Base-by-base conservation (phyloP, 73 alveolate genomes). In the Paramecium bursaria region DNA sequence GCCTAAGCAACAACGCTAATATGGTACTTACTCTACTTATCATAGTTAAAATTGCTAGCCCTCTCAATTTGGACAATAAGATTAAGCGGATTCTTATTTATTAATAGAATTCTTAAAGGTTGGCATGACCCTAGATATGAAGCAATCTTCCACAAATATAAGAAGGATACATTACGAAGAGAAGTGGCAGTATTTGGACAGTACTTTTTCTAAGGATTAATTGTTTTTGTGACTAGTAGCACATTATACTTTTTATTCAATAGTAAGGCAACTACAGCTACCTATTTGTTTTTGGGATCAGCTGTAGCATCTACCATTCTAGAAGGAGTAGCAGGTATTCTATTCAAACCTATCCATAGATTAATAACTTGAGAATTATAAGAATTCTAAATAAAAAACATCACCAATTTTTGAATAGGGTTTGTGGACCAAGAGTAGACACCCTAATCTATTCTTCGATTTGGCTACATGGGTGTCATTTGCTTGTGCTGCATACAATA, bases 291-390 rank as follows among this genome's bases (percentile, higher is more conserved):
- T 42, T 42, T 67, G 17, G 19, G 46, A 4, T 39, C 44, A 33
- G 44, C 33, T 39, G 46, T 47, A 21, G 9, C 44, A 4, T 21
- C 60, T 67, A 67, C 44, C 3, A 39, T 22, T 5, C 10, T 31
- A 67, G 82, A 67, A 67, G 82, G 60, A 14, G 44, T 27, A 11
- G 82, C 82, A 3, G n/a, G n/a, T n/a, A n/a, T n/a, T n/a, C n/a
- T n/a, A n/a, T n/a, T n/a, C n/a, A n/a, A n/a, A n/a, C n/a, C n/a
- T n/a, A n/a, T n/a, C n/a, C n/a, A n/a, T n/a, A n/a, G 82, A 67
- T 39, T 1, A 25, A 67, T 47, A 67, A 39, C 44, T 67, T 11
- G 82, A 67, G 39, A 42, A 3, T 21, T 67, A 39, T 19, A 67
- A 67, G 57, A 7, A 39, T 39, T 39, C 5, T 42, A 3, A 14